Evolutionary conservation across 179 eudicot genomes (phyloP).

Genomic region (Gypsophila paniculata): DNA sequence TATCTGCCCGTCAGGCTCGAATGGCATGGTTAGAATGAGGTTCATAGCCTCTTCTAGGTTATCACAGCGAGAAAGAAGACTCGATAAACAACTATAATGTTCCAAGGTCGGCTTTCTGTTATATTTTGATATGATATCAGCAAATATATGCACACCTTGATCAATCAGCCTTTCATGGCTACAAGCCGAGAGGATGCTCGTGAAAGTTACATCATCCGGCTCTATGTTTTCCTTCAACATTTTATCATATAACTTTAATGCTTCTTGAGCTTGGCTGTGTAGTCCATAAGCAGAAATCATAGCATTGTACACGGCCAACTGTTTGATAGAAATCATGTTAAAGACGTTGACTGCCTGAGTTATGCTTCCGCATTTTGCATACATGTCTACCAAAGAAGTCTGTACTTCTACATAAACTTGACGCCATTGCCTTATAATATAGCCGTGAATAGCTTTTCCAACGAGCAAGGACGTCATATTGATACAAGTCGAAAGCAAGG

Average conservation of each 20-base stretch:
- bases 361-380: slow-evolving; percentile 56
- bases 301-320: slow-evolving; percentile 56
- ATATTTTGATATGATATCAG: slow-evolving; percentile 25
- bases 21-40: slow-evolving; percentile 26
- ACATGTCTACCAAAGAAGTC: slow-evolving; percentile 69
- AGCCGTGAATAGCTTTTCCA: slow-evolving; percentile 64
- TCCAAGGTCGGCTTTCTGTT: slow-evolving; percentile 25
- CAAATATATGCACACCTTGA: slow-evolving; percentile 48
- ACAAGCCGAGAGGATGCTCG: slow-evolving; percentile 61
- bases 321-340: slow-evolving; percentile 32
- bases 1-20: slow-evolving; percentile 25
- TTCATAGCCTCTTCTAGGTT: slow-evolving; percentile 30
- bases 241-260: slow-evolving; percentile 41
- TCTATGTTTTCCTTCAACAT: slow-evolving; percentile 49
- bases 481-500: slow-evolving; percentile 48
- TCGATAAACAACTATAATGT: slow-evolving; percentile 33
- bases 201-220: slow-evolving; percentile 73
- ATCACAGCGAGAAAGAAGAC: slow-evolving; percentile 29
- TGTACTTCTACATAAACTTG: slow-evolving; percentile 47
- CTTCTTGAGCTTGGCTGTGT: slow-evolving; percentile 38
- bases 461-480: slow-evolving; percentile 32
- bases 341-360: slow-evolving; percentile 37
- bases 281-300: slow-evolving; percentile 54
- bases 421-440: slow-evolving; percentile 35
- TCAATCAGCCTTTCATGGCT: slow-evolving; percentile 64